These are phyloP conservation scores for Myriosclerotinia scirpicola DNA, from an alignment of 2,329 filamentous ascomycete genomes.

Conservation along the genomic window DNA sequence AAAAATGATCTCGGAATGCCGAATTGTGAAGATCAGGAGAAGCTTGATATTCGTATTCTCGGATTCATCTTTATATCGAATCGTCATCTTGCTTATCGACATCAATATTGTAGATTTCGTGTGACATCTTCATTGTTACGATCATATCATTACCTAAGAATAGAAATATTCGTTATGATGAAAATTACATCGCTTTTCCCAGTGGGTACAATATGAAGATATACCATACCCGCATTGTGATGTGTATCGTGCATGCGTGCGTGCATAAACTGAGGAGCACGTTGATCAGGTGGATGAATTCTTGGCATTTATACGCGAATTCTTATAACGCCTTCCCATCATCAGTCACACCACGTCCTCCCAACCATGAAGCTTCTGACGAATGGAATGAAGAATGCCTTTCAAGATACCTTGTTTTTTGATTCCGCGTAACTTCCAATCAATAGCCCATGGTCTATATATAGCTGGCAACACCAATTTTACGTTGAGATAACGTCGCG, in stretches of 20 bases:
- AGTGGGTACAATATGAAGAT: not conserved
- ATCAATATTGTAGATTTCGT: not conserved
- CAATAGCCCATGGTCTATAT: no score
- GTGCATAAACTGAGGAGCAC: slow-evolving; percentile 10
- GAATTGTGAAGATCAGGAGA: not conserved
- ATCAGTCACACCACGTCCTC: not conserved
- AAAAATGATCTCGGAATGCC: not conserved
- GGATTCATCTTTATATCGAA: slow-evolving; percentile 1
- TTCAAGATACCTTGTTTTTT: not conserved
- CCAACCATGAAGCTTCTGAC: no score
- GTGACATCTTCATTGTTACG: not conserved
- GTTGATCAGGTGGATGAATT: slow-evolving; percentile 7
- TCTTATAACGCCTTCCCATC: not conserved
- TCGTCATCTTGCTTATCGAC: not conserved
- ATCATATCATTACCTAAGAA: not conserved
- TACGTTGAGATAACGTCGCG: not conserved
- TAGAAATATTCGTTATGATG: not conserved
- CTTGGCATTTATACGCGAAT: slow-evolving; percentile 16
- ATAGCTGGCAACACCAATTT: not conserved
- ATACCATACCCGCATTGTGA: not conserved
- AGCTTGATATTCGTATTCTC: not conserved
- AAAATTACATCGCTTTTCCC: not conserved
- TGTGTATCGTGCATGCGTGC: not conserved
- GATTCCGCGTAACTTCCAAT: not conserved
- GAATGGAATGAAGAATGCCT: not conserved